phyloP scores from a whole-genome alignment of 495 filamentous ascomycete genomes.

The Xylaria curta region DNA sequence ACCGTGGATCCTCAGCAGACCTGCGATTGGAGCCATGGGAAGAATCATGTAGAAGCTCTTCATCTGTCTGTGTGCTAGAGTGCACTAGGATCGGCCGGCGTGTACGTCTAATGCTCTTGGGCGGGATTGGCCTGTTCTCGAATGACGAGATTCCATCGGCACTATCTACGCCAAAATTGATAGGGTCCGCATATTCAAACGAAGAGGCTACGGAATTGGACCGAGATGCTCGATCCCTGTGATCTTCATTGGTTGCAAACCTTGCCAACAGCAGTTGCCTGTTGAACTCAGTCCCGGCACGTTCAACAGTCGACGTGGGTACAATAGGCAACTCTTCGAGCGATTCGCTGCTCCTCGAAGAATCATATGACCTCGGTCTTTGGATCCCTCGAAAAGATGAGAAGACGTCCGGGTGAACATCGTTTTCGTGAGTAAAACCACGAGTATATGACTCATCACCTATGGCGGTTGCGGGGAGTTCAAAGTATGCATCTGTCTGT shows the following conservation, averaged over 20 bases:
- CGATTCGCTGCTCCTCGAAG: background rate
- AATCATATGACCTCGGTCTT: background rate
- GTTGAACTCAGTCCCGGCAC: background rate
- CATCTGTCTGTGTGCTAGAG: slow-evolving; percentile 41
- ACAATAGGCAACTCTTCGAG: background rate
- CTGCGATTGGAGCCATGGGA: background rate
- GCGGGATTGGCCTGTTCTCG: slow-evolving; percentile 27
- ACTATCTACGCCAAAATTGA: background rate
- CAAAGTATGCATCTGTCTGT: background rate
- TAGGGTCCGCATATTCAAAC: background rate
- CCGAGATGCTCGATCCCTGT: background rate
- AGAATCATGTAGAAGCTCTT: slow-evolving; percentile 21
- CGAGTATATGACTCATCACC: no score
- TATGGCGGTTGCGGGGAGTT: background rate
- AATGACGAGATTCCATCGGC: background rate
- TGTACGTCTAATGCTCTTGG: slow-evolving; percentile 35
- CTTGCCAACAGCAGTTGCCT: background rate
- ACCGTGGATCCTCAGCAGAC: slow-evolving; percentile 45
- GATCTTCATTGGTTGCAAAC: background rate
- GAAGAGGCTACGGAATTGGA: background rate
- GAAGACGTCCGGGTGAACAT: background rate
- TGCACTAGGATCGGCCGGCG: slow-evolving; percentile 32
- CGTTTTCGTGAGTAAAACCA: background rate
- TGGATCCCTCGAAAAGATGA: background rate
- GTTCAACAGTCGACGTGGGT: background rate